Base-by-base conservation (phyloP, 2,329 filamentous ascomycete species). In the Hypoxylon sp. region DNA sequence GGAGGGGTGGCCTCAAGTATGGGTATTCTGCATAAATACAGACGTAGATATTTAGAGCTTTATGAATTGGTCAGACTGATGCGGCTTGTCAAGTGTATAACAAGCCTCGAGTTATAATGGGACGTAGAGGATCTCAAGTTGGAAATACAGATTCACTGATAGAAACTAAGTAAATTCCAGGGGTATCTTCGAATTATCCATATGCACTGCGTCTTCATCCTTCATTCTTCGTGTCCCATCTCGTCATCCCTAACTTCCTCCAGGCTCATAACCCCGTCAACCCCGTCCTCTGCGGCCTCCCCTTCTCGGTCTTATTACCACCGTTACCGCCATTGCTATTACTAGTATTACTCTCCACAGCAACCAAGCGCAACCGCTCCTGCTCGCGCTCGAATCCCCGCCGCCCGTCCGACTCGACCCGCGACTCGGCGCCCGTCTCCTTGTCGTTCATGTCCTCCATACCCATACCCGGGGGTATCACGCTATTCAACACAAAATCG, bases 341-440 rank as follows among this genome's bases (percentile, higher is more conserved):
- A 6, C 50, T 65, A 5, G 35, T 39, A 27, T 44, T 55, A 6
- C 52, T 55, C 47, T 58, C 57, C 37, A 60, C 56, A 0, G 15
- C 24, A 15, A 52, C 62, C 11, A 68, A 21, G 42, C 63, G 64
- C 46, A 76, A 61, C 13, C 72, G 69, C 66, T 72, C 73, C 24
- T 72, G 69, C 17, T 74, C 67, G 50, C 72, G 58, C 67, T 74
- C 60, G 57, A 74, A 77, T n/a, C 74, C 75, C 21, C 62, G 57
- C 63, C 70, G 73, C 11, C 74, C 74, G 15, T 75, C 73, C 39
- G 74, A 76, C 63, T 68, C 62, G 54, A 77, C 68, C 65, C 73
- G 69, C 31, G 73, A 62, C 58, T 71, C 67, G 19, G 60, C 69
- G 4, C 54, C 17, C 19, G 63, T 62, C n/a, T 72, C 65, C 44